A percentile compares a stretch with the other conserved stretches of the same genome.
Evolutionary conservation across 768 basidiomycete species (phyloP).

Genomic region (Lentinula edodes): DNA sequence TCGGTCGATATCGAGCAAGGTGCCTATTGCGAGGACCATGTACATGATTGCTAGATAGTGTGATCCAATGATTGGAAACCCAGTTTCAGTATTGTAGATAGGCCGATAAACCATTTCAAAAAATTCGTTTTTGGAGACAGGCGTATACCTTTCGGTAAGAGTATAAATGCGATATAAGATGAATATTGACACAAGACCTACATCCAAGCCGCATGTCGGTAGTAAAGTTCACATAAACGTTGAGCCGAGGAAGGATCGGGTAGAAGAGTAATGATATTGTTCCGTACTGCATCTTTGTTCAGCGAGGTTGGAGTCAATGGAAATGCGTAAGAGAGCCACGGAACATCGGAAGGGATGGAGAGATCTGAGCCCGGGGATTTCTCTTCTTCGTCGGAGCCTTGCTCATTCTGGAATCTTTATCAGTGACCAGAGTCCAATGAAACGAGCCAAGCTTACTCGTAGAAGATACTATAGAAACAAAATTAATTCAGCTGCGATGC

Average conservation of each 20-base stretch:
- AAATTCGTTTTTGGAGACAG: conserved; percentile 57
- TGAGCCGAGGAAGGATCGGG: conserved; percentile 34
- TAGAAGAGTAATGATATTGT: conserved; percentile 38
- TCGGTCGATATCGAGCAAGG: conserved; percentile 53
- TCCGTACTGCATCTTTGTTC: conserved; percentile 37
- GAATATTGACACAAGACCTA: conserved; percentile 26
- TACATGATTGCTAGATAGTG: conserved; percentile 57
- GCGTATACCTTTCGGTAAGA: conserved; percentile 46
- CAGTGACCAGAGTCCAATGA: background rate
- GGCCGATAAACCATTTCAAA: conserved; percentile 45
- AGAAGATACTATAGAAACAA: conserved; percentile 47
- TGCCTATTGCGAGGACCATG: conserved; percentile 60
- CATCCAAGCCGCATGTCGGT: conserved; percentile 69
- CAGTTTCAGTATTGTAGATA: conserved; percentile 41
- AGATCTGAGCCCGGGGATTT: conserved; percentile 28
- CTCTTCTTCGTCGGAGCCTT: conserved; percentile 50
- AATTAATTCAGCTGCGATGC: background rate
- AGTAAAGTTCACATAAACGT: conserved; percentile 48
- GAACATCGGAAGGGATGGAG: conserved; percentile 43
- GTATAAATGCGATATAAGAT: conserved; percentile 3
- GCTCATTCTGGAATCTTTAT: conserved; percentile 44
- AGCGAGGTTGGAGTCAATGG: conserved; percentile 43
- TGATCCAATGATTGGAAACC: conserved; percentile 34
- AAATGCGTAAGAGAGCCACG: conserved; percentile 58
- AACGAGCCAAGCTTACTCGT: conserved; percentile 35